Percentiles rank a stretch among this genome's conserved stretches.
Evolutionary conservation across 768 basidiomycete species (phyloP).

Genomic region (Collybia nuda): DNA sequence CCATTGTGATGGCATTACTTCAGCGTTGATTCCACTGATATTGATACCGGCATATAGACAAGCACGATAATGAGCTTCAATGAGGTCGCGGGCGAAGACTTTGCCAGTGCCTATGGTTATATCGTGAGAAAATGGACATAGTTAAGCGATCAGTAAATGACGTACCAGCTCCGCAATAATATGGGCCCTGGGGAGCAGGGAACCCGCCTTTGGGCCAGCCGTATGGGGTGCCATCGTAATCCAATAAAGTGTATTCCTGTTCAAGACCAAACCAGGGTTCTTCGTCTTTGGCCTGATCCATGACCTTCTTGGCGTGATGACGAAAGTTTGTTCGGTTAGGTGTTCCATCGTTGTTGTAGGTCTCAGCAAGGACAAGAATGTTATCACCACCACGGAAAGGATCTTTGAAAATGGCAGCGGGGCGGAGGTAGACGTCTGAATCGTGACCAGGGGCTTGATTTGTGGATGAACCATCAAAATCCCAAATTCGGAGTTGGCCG

Average conservation of each 20-base stretch:
- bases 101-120: constrained; percentile 77
- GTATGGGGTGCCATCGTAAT: constrained; percentile 84
- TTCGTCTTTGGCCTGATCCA: constrained; percentile 83
- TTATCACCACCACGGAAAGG: constrained; percentile 99
- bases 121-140: not conserved
- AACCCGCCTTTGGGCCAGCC: constrained; percentile 99
- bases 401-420: constrained; percentile 96
- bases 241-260: constrained; percentile 98
- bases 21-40: constrained; percentile 99
- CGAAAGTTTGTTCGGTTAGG: constrained; percentile 97
- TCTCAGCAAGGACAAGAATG: constrained; percentile 95
- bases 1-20: constrained; percentile 99
- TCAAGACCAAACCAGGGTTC: constrained; percentile 98
- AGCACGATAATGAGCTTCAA: constrained; percentile 98
- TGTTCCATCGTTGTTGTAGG: constrained; percentile 98
- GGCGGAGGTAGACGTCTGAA: constrained; percentile 98
- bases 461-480: constrained; percentile 98
- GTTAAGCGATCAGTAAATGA: constrained; percentile 7
- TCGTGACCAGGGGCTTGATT: constrained; percentile 95
- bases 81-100: constrained; percentile 97
- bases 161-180: constrained; percentile 98
- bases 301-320: constrained; percentile 90
- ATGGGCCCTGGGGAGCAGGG: constrained; percentile 98
- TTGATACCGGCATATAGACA: constrained; percentile 94
- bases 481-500: constrained; percentile 93